Percentiles rank a stretch among this genome's conserved stretches.
Conservation (phyloP, 2,329 filamentous ascomycete genomes). For the Xylariales sp. region DNA sequence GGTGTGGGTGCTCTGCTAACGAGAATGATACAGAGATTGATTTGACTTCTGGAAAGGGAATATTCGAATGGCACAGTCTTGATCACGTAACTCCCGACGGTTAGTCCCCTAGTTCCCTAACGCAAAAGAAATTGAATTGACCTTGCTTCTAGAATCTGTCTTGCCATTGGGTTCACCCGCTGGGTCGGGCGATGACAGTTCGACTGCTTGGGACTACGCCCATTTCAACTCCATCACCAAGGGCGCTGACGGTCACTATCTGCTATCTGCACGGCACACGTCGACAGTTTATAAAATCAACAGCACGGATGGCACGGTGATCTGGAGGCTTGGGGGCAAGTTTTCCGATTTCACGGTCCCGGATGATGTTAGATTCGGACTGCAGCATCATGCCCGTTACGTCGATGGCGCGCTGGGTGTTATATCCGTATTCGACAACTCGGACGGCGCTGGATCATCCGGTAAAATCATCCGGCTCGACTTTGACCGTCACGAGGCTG, state of each 20-base stretch:
- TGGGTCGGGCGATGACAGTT: background rate
- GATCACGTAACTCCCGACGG: conserved; percentile 3
- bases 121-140: background rate
- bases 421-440: conserved; percentile 15
- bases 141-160: background rate
- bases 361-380: background rate
- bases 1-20: too few relatives aligned
- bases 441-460: background rate
- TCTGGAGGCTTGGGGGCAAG: conserved; percentile 48
- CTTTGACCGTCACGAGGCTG: conserved; percentile 31
- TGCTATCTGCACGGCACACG: conserved; percentile 36
- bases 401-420: background rate
- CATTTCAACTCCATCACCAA: conserved; percentile 52
- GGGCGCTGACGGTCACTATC: conserved; percentile 36
- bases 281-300: conserved; percentile 36
- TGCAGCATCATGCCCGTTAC: conserved; percentile 3
- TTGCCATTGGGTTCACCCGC: background rate
- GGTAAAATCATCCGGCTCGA: conserved; percentile 1
- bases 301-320: conserved; percentile 35
- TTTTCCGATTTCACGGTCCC: conserved; percentile 29
- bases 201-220: conserved; percentile 45
- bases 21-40: conserved; percentile 6
- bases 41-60: conserved; percentile 1
- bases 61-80: conserved; percentile 7
- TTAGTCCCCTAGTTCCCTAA: background rate